Base-by-base conservation (phyloP, 371 early-diverging fungal species). In the Haplosporangium sp. region DNA sequence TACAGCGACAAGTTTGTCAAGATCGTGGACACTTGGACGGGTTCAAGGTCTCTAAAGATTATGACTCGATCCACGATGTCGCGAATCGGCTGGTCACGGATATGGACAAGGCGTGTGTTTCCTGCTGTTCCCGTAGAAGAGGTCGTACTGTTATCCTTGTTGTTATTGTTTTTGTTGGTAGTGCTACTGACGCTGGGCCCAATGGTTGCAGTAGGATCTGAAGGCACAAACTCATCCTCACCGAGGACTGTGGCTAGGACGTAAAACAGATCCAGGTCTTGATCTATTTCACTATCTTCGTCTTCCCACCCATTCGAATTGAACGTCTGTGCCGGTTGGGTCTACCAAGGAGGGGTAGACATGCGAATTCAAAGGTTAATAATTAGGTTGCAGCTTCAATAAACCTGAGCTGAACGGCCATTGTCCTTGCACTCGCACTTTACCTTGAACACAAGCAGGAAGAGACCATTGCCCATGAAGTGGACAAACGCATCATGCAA, bases 31-130 rank as follows among this genome's bases (percentile, higher is more conserved):
- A 89, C 88, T 8, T 87, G 82, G 14, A 76, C 73, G 5, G 87
- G 81, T 16, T 87, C 87, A 79, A 89, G 79, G 48, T 86, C 87
- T 58, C 86, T 36, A 43, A 80, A 80, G 37, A 80, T 88, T 82
- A 84, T 84, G 48, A 89, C 68, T 43, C 88, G 85, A 36, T 89
- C 88, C 14, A 89, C 37, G 6, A 89, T 88, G 61, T 89, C 90
- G 6, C 86, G 86, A 8, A 89, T 82, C 14, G 90, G 90, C 20
- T 89, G 90, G 51, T 89, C 87, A 1, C 86, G 86, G 8, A 89
- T 72, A 64, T 84, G 86, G 2, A 87, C 79, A 6, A 83, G 74
- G 45, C 84, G 85, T 11, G 29, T 36, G 18, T 16, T n/a, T 41
- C 16, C 29, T 7, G 50, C 20, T 13, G 50, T 18, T 8, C 18